Evolutionary conservation across 1,284 basidiomycete genomes (phyloP).

Genomic region (Schizophyllum amplum): DNA sequence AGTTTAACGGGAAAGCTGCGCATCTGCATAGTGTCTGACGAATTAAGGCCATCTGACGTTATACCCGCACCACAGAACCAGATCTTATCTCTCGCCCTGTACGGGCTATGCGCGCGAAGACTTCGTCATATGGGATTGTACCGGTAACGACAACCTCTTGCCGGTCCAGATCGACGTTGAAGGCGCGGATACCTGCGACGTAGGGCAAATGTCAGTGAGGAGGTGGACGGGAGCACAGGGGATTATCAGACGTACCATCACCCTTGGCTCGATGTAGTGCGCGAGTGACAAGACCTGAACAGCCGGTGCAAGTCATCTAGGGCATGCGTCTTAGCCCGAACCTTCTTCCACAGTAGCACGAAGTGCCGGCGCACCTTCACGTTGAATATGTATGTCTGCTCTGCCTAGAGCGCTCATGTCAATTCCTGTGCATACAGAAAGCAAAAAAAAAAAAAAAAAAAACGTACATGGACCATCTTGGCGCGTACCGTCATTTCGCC

Average conservation of each 20-base stretch:
- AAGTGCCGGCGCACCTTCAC: constrained; percentile 35
- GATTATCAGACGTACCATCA: constrained; percentile 39
- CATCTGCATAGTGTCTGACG: no score
- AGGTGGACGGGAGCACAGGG: neutral
- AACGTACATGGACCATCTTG: no score
- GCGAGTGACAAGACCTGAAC: constrained; percentile 71
- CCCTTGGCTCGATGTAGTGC: constrained; percentile 65
- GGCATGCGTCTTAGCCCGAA: no score
- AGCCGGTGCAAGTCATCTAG: constrained; percentile 84
- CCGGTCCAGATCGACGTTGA: constrained; percentile 54
- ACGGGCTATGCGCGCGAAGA: constrained; percentile 31
- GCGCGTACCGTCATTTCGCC: no score
- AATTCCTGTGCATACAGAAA: neutral
- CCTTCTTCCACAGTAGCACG: neutral
- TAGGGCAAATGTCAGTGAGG: neutral
- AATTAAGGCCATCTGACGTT: no score
- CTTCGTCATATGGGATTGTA: constrained; percentile 53
- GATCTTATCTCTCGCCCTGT: neutral
- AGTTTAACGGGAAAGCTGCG: no score
- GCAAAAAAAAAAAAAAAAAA: no score
- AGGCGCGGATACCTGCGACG: constrained; percentile 45
- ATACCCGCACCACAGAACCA: neutral
- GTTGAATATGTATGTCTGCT: constrained; percentile 50
- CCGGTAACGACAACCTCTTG: constrained; percentile 70
- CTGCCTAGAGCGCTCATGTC: constrained; percentile 14